These are phyloP conservation scores for Aspergillus steynii DNA, from an alignment of 495 filamentous ascomycete genomes.

Conservation along the genomic window DNA sequence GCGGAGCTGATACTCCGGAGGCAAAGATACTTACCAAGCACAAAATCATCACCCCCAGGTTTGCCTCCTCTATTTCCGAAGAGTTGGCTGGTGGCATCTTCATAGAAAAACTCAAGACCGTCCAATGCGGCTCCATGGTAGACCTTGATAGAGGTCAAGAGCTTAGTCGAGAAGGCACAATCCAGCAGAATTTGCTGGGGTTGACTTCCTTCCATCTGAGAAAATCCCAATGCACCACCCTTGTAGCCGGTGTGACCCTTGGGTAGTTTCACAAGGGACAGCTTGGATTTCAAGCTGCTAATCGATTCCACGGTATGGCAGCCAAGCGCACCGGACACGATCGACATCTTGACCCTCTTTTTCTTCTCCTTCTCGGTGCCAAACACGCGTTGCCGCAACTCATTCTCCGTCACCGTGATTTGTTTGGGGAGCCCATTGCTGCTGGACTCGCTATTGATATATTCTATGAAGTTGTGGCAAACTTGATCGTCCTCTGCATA, in stretches of 20 bases:
- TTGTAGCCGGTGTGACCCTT: constrained; percentile 72
- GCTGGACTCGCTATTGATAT: constrained; percentile 59
- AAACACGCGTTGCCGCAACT: constrained; percentile 65
- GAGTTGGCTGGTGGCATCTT: constrained; percentile 81
- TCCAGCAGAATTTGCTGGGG: constrained; percentile 75
- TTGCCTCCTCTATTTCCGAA: constrained; percentile 85
- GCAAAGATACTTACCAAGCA: constrained; percentile 59
- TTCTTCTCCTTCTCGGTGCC: constrained; percentile 68
- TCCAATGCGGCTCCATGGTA: constrained; percentile 80
- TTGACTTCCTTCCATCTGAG: constrained; percentile 68
- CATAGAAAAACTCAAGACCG: constrained; percentile 91
- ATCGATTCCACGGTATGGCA: constrained; percentile 74
- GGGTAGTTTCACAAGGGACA: constrained; percentile 69
- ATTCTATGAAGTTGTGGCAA: constrained; percentile 80
- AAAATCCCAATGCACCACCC: constrained; percentile 73
- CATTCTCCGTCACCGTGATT: constrained; percentile 69
- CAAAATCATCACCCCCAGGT: constrained; percentile 72
- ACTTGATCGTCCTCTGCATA: constrained; percentile 71
- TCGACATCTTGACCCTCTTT: constrained; percentile 64
- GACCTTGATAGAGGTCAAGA: constrained; percentile 72
- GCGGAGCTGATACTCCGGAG: background rate
- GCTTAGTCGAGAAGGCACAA: constrained; percentile 67
- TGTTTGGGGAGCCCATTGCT: constrained; percentile 65
- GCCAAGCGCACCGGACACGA: constrained; percentile 75
- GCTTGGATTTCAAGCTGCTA: constrained; percentile 64